Conservation (phyloP, 2,329 filamentous ascomycete genomes). For the Stachybotrys echinatus region DNA sequence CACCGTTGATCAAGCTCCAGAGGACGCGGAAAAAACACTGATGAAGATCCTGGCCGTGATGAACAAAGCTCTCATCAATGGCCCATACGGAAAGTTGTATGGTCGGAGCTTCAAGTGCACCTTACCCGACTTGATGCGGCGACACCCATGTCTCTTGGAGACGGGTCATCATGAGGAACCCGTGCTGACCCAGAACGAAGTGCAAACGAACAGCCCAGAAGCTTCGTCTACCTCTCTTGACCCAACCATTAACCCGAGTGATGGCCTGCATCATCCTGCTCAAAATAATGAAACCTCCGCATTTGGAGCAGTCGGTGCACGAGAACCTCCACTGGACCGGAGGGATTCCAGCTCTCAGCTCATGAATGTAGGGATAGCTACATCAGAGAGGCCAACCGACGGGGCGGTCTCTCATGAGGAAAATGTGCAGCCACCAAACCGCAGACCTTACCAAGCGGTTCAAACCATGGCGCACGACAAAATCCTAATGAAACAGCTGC, state of each 20-base stretch:
- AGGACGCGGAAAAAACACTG: neutral
- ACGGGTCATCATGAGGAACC: neutral
- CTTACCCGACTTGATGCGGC: neutral
- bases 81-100: neutral
- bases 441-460: neutral
- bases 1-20: neutral
- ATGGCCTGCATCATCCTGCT: neutral
- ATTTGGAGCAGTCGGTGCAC: too few species aligned
- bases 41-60: neutral
- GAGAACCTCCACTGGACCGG: too few species aligned
- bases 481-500: neutral
- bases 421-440: neutral
- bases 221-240: neutral
- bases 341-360: too few species aligned
- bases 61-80: neutral
- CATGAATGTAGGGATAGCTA: too few species aligned
- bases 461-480: neutral
- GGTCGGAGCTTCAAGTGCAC: neutral
- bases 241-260: neutral
- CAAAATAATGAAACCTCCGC: too few species aligned
- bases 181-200: neutral
- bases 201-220: neutral
- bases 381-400: neutral
- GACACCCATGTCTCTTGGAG: neutral
- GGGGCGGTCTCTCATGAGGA: neutral